Percentiles rank a stretch among this genome's conserved stretches.
phyloP scores from a whole-genome alignment of 202 grass and related monocot genomes.

The Alloteropsis angusta region DNA sequence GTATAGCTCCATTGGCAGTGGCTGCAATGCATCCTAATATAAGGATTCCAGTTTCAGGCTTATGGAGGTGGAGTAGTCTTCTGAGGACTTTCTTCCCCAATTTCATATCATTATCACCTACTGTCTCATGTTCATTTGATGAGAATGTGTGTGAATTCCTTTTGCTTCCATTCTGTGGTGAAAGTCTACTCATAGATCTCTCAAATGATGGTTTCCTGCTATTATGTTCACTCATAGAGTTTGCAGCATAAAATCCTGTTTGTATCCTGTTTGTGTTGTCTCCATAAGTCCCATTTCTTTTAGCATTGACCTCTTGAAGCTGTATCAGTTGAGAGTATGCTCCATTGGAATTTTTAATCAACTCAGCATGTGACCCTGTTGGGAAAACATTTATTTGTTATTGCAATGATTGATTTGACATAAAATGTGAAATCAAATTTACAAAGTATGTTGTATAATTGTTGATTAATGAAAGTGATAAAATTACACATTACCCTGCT shows the following conservation, averaged over 20 bases:
- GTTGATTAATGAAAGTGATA: not conserved
- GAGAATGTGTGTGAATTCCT: constrained; percentile 20
- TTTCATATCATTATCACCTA: not conserved
- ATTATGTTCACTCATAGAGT: not conserved
- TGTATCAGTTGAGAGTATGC: constrained; percentile 65
- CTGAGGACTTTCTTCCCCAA: constrained; percentile 20
- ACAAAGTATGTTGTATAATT: not conserved
- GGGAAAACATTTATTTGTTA: not conserved
- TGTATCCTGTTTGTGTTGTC: not conserved
- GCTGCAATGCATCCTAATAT: constrained; percentile 41
- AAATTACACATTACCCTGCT: constrained; percentile 12
- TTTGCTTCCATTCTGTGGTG: constrained; percentile 29
- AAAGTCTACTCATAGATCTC: constrained; percentile 32
- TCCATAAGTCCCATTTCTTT: constrained; percentile 18
- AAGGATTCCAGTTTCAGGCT: constrained; percentile 55
- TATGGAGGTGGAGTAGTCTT: constrained; percentile 54
- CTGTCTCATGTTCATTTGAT: not conserved
- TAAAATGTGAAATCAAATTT: constrained; percentile 1
- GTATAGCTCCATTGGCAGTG: constrained; percentile 39
- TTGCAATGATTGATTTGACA: not conserved
- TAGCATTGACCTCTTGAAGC: constrained; percentile 37
- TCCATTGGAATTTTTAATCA: constrained; percentile 51
- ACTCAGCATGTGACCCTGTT: constrained; percentile 55
- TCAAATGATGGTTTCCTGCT: constrained; percentile 32
- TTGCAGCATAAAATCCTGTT: not conserved